Conservation (phyloP, 129 eudicot species). For the Ambrosia artemisiifolia region DNA sequence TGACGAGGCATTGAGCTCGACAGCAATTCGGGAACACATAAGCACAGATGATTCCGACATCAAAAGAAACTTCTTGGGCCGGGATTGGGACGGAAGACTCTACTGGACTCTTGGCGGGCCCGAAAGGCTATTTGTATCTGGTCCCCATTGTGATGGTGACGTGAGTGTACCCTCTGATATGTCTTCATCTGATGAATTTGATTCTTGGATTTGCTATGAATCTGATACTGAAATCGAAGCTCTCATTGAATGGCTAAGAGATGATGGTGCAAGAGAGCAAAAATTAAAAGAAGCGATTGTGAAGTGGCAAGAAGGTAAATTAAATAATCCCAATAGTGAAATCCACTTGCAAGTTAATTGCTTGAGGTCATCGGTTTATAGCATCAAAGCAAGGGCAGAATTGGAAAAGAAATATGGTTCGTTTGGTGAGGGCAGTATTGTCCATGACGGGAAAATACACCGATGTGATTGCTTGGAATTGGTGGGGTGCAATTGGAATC, state of each 20-base stretch:
- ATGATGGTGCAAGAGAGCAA: slow-evolving; percentile 55
- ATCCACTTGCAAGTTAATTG: slow-evolving; percentile 14
- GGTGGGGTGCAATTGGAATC: slow-evolving; percentile 54
- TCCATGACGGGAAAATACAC: slow-evolving; percentile 29
- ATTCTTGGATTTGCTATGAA: slow-evolving; percentile 65
- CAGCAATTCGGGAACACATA: slow-evolving; percentile 62
- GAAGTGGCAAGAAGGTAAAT: slow-evolving; percentile 46
- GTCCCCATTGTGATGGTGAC: slow-evolving; percentile 27
- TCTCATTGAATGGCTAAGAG: slow-evolving; percentile 64
- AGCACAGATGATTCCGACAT: slow-evolving; percentile 43
- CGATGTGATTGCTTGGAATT: slow-evolving; percentile 83
- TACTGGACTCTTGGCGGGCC: slow-evolving; percentile 66
- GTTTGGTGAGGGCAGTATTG: slow-evolving; percentile 13
- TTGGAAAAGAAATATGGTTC: slow-evolving; percentile 57
- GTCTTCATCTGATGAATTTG: slow-evolving; percentile 30
- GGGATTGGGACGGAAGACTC: slow-evolving; percentile 66
- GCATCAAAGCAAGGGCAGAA: slow-evolving; percentile 47
- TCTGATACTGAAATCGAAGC: slow-evolving; percentile 56
- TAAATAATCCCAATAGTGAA: slow-evolving; percentile 24
- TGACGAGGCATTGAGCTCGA: slow-evolving; percentile 68
- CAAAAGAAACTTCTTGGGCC: slow-evolving; percentile 69
- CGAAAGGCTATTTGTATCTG: slow-evolving; percentile 44
- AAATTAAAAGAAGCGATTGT: slow-evolving; percentile 60
- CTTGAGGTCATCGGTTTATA: slow-evolving; percentile 28
- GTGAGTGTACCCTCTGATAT: slow-evolving; percentile 9